A percentile compares a stretch with the other conserved stretches of the same genome.
phyloP scores from a whole-genome alignment of 2,329 filamentous ascomycete genomes.

The Trichophyton mentagrophytes region DNA sequence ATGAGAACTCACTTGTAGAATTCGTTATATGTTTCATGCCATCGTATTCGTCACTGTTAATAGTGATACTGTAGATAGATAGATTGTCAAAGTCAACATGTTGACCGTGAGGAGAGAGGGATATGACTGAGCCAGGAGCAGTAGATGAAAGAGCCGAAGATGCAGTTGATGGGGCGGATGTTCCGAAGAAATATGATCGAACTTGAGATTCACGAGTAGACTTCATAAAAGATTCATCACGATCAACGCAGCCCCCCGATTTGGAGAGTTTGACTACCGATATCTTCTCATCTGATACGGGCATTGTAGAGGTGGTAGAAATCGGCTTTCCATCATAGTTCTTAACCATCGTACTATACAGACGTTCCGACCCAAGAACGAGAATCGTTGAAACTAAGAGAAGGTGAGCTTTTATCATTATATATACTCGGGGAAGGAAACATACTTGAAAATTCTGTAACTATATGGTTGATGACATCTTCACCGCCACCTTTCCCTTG shows the following conservation, averaged over 20 bases:
- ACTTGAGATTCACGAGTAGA: constrained; percentile 62
- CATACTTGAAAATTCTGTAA: constrained; percentile 53
- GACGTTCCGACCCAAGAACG: constrained; percentile 63
- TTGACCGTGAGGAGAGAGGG: constrained; percentile 77
- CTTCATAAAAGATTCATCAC: constrained; percentile 62
- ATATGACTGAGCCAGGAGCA: constrained; percentile 43
- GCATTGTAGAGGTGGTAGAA: constrained; percentile 32
- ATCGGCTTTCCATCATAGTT: constrained; percentile 47
- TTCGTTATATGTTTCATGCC: constrained; percentile 26
- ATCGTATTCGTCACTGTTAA: constrained; percentile 37
- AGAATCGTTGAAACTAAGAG: constrained; percentile 58
- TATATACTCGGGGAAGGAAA: constrained; percentile 5
- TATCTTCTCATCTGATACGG: constrained; percentile 51
- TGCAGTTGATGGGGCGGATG: constrained; percentile 33
- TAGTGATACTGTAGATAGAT: constrained; percentile 56
- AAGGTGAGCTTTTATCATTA: background rate
- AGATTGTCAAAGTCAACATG: constrained; percentile 66
- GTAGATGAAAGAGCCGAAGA: constrained; percentile 25
- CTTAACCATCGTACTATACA: constrained; percentile 61
- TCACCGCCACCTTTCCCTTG: constrained; percentile 51
- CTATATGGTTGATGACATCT: constrained; percentile 69
- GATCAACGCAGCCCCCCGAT: constrained; percentile 70
- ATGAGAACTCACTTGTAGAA: constrained; percentile 22
- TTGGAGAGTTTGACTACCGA: constrained; percentile 67
- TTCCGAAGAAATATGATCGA: constrained; percentile 90